Conservation (phyloP, 106 monocot species). For the Apostasia ramifera region DNA sequence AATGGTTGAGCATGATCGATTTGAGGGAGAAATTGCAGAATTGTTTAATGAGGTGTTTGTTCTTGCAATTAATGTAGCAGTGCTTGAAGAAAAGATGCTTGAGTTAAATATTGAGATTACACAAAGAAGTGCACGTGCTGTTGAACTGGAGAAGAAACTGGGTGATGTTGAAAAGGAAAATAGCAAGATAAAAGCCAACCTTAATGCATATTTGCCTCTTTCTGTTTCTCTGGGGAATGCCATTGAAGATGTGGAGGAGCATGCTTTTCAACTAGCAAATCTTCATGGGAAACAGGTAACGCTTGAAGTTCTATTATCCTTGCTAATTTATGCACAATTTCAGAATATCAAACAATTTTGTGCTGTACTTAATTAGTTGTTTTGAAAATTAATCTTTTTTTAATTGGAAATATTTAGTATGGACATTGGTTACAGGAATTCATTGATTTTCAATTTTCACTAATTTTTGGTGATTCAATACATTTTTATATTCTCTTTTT, state of each 20-base stretch:
- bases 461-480: too few species aligned
- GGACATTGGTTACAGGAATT: too few species aligned
- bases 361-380: too few species aligned
- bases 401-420: too few species aligned
- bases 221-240: constrained; percentile 28
- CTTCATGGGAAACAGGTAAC: neutral
- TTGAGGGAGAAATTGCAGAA: constrained; percentile 34
- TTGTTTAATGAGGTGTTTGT: constrained; percentile 32
- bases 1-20: constrained; percentile 18
- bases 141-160: constrained; percentile 37
- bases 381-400: too few species aligned
- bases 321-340: too few species aligned
- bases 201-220: constrained; percentile 38
- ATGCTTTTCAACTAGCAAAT: constrained; percentile 31
- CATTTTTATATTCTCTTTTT: too few species aligned
- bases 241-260: constrained; percentile 34
- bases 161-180: constrained; percentile 40
- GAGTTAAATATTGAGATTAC: constrained; percentile 45
- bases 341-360: too few species aligned
- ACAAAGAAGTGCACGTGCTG: constrained; percentile 16
- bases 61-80: constrained; percentile 33
- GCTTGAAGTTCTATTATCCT: too few species aligned
- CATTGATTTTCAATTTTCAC: too few species aligned
- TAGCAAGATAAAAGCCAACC: constrained; percentile 33
- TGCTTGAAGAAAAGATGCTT: constrained; percentile 54